These are phyloP conservation scores for Wallacemonas sp. DNA, from an alignment of 208 protist species.

Conservation along the genomic window DNA sequence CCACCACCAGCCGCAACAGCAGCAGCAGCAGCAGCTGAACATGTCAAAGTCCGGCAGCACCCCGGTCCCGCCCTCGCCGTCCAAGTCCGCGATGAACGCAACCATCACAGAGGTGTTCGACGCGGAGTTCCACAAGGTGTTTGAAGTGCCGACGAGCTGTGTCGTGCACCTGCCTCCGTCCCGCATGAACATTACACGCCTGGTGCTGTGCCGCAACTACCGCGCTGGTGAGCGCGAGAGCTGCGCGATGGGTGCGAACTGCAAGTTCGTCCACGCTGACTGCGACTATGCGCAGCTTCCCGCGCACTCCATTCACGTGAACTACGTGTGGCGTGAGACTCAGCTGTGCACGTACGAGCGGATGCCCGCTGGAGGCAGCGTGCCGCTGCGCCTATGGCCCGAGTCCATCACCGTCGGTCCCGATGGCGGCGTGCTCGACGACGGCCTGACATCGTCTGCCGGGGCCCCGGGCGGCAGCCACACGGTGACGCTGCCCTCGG, in stretches of 20 bases:
- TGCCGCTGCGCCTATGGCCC: conserved; percentile 1
- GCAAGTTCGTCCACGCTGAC: conserved; percentile 54
- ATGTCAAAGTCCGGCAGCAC: not conserved
- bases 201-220: conserved; percentile 52
- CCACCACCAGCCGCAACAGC: not conserved
- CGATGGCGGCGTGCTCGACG: conserved; percentile 11
- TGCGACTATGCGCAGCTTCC: conserved; percentile 23
- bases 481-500: not conserved
- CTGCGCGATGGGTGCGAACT: conserved; percentile 33
- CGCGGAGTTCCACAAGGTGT: conserved; percentile 31
- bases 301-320: conserved; percentile 40
- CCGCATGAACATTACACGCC: conserved; percentile 47
- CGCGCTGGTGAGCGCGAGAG: conserved; percentile 18
- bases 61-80: conserved; percentile 4
- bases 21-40: conserved; percentile 4
- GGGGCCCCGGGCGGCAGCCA: not conserved
- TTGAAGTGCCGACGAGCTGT: conserved; percentile 23
- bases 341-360: conserved; percentile 33
- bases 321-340: conserved; percentile 36
- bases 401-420: not conserved
- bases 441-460: not conserved
- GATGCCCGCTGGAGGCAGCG: conserved; percentile 11
- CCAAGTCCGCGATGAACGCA: conserved; percentile 8
- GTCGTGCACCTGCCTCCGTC: conserved; percentile 29
- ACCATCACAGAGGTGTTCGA: conserved; percentile 31